Evolutionary conservation across 345 rosid genomes (phyloP).

Genomic region (Hibiscus trionum): DNA sequence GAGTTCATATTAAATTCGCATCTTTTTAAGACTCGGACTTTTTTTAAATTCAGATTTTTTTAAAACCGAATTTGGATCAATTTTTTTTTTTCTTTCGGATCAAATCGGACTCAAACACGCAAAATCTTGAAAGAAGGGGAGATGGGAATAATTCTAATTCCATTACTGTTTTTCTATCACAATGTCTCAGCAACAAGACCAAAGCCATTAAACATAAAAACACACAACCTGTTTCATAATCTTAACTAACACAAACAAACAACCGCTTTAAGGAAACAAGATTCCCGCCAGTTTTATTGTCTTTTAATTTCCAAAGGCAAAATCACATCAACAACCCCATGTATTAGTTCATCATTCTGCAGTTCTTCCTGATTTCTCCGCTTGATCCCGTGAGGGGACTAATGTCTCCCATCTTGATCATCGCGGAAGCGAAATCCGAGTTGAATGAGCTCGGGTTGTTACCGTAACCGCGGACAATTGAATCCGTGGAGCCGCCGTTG

Average conservation of each 20-base stretch:
- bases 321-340: neutral
- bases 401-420: conserved; percentile 82
- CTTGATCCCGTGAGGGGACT: conserved; percentile 65
- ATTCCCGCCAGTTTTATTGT: neutral
- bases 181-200: neutral
- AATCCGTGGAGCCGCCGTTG: conserved; percentile 67
- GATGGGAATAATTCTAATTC: neutral
- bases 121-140: no score
- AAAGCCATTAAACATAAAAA: conserved; percentile 1
- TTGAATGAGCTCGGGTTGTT: conserved; percentile 40
- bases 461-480: conserved; percentile 50
- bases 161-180: neutral
- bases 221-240: neutral
- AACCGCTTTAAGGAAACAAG: neutral
- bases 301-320: neutral
- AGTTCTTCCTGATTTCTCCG: conserved; percentile 73
- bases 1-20: no score
- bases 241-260: neutral
- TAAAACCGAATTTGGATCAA: no score
- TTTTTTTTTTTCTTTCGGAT: no score
- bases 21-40: no score
- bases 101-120: no score
- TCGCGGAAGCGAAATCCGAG: conserved; percentile 55
- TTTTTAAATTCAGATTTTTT: no score
- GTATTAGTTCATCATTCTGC: conserved; percentile 49